Evolutionary conservation across 2,329 filamentous ascomycete genomes (phyloP), one percentile per base, ranked within the genome.

Genomic region (Truncatella angustata): DNA sequence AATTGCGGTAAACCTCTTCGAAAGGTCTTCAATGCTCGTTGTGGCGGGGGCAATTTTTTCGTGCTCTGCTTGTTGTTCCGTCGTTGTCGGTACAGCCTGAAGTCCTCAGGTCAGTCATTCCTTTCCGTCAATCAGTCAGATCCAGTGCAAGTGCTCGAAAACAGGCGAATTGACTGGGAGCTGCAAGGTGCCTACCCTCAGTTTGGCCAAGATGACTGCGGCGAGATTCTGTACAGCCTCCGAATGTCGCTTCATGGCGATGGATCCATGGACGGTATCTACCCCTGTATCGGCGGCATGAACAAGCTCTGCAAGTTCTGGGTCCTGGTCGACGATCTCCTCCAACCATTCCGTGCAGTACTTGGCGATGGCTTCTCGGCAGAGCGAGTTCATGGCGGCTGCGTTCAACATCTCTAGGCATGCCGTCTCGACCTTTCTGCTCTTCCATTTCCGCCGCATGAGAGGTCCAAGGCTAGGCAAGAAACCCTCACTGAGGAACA

Each of bases 401-500:
- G 90, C 91, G 70, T 92, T 96, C 53, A 99, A 79, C 73, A 99
- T 84, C 64, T 97, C 90, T 59, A 99, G 72, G 44, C 91, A 88
- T 3, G 91, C 89, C 53, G 89, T 87, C 70, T 96, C 91, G 20
- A 97, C 87, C 62, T 90, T 90, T 59, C 83, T 81, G 66, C 88
- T 93, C 75, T 93, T 95, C 76, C 87, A 89, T 66, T 87, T 91
- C 60, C 86, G 82, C 58, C 87, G 81, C 70, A 96, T 88, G 50
- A 95, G 75, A 12, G 87, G 84, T 14, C 88, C 86, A 5, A 97
- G 79, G 51, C 84, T 87, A 53, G 84, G 77, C 42, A 97, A 76
- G 63, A 99, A 97, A 3, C 90, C 90, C 59, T 96, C 90, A 32
- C 86, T 91, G 52, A 97, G 80, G 67, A 99, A 97, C 34, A 97